Evolutionary conservation across 1,139 yeast species (phyloP).

Genomic region (Candida neerlandica): DNA sequence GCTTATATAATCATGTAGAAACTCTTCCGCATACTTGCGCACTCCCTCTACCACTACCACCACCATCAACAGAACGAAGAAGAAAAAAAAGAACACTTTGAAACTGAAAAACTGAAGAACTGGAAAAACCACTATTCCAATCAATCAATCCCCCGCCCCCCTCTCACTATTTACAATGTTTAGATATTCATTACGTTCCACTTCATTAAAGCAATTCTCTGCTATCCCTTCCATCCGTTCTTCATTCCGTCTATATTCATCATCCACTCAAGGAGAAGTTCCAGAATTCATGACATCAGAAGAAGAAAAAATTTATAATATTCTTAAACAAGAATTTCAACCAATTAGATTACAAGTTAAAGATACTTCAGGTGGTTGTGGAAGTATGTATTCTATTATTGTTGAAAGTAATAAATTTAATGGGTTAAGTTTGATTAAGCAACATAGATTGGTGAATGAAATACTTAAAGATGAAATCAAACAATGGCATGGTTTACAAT

Average conservation of each 20-base stretch:
- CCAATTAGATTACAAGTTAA: conserved; percentile 67
- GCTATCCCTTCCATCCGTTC: neutral
- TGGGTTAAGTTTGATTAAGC: conserved; percentile 83
- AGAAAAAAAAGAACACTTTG: no score
- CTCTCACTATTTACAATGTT: no score
- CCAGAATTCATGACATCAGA: conserved; percentile 55
- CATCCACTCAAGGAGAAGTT: conserved; percentile 5
- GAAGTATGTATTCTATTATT: conserved; percentile 92
- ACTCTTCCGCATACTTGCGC: no score
- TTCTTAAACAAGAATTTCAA: conserved; percentile 53
- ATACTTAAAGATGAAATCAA: conserved; percentile 81
- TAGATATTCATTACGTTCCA: no score
- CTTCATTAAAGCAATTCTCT: no score
- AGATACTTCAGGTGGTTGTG: conserved; percentile 94
- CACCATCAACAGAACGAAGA: no score
- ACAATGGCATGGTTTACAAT: conserved; percentile 94
- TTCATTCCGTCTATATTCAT: neutral
- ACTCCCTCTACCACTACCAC: no score
- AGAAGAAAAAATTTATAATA: conserved; percentile 64
- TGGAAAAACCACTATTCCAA: neutral
- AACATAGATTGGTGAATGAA: conserved; percentile 86
- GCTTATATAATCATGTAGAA: no score
- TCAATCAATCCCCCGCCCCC: neutral
- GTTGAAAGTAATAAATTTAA: conserved; percentile 75
- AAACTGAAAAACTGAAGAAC: no score